These are phyloP conservation scores for Ilex asprella DNA, from an alignment of 257 asterid genomes.

Conservation along the genomic window DNA sequence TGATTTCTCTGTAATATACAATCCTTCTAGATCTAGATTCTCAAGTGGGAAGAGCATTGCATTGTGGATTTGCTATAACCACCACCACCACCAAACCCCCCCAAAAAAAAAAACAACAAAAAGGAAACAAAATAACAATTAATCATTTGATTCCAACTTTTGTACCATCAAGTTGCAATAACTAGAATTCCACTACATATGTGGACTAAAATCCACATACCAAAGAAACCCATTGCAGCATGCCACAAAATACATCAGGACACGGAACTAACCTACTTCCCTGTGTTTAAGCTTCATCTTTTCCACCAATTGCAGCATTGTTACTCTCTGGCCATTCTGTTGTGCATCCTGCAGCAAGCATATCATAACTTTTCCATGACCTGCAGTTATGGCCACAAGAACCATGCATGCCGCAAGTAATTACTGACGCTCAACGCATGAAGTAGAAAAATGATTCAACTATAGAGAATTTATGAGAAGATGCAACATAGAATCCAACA, in stretches of 20 bases:
- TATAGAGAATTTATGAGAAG: not conserved
- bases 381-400: slow-evolving; percentile 37
- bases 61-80: no score
- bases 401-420: slow-evolving; percentile 5
- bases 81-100: no score
- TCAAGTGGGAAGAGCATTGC: no score
- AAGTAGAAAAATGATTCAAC: not conserved
- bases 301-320: slow-evolving; percentile 85
- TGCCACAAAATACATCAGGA: not conserved
- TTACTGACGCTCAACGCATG: not conserved
- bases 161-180: no score
- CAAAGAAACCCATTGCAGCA: no score
- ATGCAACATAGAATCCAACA: not conserved
- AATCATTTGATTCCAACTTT: no score
- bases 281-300: slow-evolving; percentile 67
- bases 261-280: slow-evolving; percentile 50
- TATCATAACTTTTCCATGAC: slow-evolving; percentile 55
- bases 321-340: slow-evolving; percentile 70
- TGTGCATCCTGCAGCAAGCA: slow-evolving; percentile 64
- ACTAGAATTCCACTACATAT: no score
- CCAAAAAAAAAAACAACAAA: no score
- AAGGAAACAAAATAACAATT: no score
- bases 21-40: no score
- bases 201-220: no score
- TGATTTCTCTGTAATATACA: no score